Percentiles rank a stretch among this genome's conserved stretches.
These are phyloP conservation scores for Sclerotiophoma versabilis DNA, from an alignment of 2,329 filamentous ascomycete species.

Conservation along the genomic window DNA sequence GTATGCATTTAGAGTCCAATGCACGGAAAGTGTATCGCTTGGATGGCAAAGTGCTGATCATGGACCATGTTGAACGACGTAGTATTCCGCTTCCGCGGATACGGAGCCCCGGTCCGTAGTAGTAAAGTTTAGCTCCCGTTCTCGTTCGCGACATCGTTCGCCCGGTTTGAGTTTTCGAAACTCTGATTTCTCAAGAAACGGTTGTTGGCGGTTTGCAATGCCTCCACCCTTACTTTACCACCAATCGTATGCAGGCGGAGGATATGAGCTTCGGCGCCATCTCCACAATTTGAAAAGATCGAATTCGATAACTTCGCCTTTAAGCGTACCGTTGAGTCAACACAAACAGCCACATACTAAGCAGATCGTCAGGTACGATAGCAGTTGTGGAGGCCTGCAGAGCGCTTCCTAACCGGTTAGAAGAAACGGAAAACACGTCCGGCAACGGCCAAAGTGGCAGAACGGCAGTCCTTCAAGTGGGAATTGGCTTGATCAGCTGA, in stretches of 20 bases:
- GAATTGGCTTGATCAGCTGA: neutral
- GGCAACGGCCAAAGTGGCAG: neutral
- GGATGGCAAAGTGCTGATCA: neutral
- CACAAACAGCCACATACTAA: neutral
- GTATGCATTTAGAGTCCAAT: neutral
- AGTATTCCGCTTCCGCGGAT: neutral
- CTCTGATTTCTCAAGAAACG: constrained; percentile 2
- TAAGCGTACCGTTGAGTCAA: constrained; percentile 15
- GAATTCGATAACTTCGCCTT: neutral
- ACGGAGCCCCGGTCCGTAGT: neutral
- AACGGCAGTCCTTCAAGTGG: neutral
- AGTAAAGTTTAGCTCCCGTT: constrained; percentile 12
- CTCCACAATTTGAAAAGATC: neutral
- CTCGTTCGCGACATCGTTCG: neutral
- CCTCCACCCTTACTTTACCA: neutral
- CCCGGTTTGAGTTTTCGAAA: neutral
- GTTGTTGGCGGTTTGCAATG: neutral
- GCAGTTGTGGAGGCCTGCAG: neutral
- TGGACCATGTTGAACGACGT: neutral
- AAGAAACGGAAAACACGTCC: neutral
- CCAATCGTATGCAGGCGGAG: constrained; percentile 9
- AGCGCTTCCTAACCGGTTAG: neutral
- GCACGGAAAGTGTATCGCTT: neutral
- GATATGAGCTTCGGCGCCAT: neutral
- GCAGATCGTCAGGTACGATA: neutral